These are phyloP conservation scores for Neospora caninum DNA, from an alignment of 169 alveolate genomes.

Conservation along the genomic window DNA sequence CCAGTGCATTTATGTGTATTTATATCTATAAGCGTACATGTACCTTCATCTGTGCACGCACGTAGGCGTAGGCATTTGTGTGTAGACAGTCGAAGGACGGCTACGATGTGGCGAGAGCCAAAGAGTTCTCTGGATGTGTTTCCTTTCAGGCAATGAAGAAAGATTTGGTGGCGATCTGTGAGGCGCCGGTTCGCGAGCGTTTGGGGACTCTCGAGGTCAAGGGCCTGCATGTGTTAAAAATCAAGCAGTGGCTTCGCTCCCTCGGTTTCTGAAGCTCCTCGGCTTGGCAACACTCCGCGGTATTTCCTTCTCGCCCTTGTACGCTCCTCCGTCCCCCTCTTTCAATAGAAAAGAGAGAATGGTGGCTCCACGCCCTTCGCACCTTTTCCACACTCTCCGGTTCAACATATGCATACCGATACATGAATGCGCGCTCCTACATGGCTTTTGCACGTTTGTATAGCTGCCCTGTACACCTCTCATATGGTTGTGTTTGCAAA, in stretches of 20 bases:
- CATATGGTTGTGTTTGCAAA: neutral
- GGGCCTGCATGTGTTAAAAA: constrained; percentile 62
- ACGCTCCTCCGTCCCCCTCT: too few relatives aligned
- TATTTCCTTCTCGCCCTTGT: neutral
- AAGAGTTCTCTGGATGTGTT: neutral
- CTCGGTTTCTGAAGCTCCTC: constrained; percentile 33
- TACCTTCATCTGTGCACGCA: neutral
- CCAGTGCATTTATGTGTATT: neutral
- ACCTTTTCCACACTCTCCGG: too few relatives aligned
- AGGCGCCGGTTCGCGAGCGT: constrained; percentile 63
- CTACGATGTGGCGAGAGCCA: neutral
- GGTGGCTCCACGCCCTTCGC: too few relatives aligned
- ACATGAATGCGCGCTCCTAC: too few relatives aligned
- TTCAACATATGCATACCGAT: too few relatives aligned
- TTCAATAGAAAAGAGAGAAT: neutral
- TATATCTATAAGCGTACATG: neutral
- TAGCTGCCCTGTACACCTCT: too few relatives aligned
- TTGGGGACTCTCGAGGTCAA: constrained; percentile 58
- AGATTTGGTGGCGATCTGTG: constrained; percentile 55
- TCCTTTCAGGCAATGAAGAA: constrained; percentile 52
- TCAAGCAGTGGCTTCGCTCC: constrained; percentile 57
- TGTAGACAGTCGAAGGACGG: too few relatives aligned
- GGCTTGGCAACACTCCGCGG: too few relatives aligned
- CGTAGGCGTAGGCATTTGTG: too few relatives aligned
- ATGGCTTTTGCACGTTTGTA: too few relatives aligned